phyloP scores from a whole-genome alignment of 768 basidiomycete species.

The Naganishia vishniacii region DNA sequence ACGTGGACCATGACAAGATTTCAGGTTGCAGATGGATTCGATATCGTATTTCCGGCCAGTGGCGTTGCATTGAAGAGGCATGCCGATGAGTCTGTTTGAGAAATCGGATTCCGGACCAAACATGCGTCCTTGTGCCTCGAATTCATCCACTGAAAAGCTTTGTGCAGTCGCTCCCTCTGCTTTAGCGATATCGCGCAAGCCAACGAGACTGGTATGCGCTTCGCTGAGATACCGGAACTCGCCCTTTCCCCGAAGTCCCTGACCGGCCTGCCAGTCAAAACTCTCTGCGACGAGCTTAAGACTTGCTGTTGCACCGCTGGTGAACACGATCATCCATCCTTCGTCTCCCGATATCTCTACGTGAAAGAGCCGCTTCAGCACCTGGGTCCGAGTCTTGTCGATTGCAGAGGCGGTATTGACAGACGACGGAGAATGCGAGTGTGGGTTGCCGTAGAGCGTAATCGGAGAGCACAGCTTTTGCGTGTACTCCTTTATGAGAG shows the following conservation, averaged over 20 bases:
- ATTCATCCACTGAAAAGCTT: slow-evolving; percentile 3
- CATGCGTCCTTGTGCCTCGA: slow-evolving; percentile 6
- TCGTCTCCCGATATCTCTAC: slow-evolving; percentile 5
- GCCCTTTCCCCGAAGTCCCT: neutral
- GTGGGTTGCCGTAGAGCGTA: slow-evolving; percentile 33
- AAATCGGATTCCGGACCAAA: neutral
- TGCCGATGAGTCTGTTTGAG: slow-evolving; percentile 26
- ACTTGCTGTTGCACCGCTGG: slow-evolving; percentile 32
- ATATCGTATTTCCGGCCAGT: slow-evolving; percentile 27
- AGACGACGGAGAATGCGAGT: slow-evolving; percentile 32
- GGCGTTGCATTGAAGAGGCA: slow-evolving; percentile 39
- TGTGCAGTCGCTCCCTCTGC: neutral
- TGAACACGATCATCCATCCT: slow-evolving; percentile 38
- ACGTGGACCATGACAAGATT: neutral
- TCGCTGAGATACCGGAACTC: slow-evolving; percentile 23
- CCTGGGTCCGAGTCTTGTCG: slow-evolving; percentile 22
- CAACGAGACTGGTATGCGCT: slow-evolving; percentile 30
- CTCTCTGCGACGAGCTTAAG: slow-evolving; percentile 32
- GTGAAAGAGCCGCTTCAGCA: slow-evolving; percentile 31
- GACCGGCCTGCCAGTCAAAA: slow-evolving; percentile 25
- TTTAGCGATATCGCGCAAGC: slow-evolving; percentile 24
- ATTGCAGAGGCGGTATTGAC: slow-evolving; percentile 24
- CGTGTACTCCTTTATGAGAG: slow-evolving; percentile 22
- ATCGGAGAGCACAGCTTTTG: neutral
- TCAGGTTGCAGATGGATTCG: neutral